These are phyloP conservation scores for Trypanosomatidae sp. DNA, from an alignment of 208 protist genomes.

Conservation along the genomic window DNA sequence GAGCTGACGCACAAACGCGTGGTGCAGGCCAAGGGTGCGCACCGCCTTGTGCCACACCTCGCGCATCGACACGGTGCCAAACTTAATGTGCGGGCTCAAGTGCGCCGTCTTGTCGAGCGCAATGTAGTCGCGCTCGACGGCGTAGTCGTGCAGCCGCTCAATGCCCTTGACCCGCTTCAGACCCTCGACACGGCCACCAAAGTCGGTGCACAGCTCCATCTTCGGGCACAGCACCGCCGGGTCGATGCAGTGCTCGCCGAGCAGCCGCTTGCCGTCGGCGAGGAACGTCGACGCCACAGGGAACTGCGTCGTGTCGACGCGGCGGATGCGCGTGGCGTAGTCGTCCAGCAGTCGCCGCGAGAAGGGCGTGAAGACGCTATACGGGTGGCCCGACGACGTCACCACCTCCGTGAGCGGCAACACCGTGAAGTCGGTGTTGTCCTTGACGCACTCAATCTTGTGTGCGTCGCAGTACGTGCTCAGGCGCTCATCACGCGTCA, in stretches of 20 bases:
- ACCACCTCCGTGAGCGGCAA: conserved; percentile 24
- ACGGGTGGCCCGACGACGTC: conserved; percentile 19
- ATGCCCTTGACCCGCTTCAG: conserved; percentile 17
- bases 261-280: conserved; percentile 4
- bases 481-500: conserved; percentile 25
- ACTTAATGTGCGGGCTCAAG: conserved; percentile 67
- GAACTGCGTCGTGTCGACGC: conserved; percentile 6
- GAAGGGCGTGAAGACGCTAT: conserved; percentile 69
- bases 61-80: conserved; percentile 52
- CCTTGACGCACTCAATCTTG: conserved; percentile 14
- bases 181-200: conserved; percentile 29
- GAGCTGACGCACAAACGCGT: conserved; percentile 42
- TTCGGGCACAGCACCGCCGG: conserved; percentile 9
- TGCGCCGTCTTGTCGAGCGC: conserved; percentile 41
- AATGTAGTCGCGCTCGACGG: conserved; percentile 25
- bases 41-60: conserved; percentile 34
- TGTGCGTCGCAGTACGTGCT: conserved; percentile 15
- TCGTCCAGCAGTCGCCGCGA: conserved; percentile 29
- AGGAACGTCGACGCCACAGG: conserved; percentile 10
- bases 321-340: conserved; percentile 16
- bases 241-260: conserved; percentile 7
- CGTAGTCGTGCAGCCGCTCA: conserved; percentile 17
- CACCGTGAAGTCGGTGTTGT: conserved; percentile 36
- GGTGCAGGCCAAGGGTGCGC: conserved; percentile 13
- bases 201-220: conserved; percentile 12